Evolutionary conservation across 73 alveolate species (phyloP).

Genomic region (Uronychia binucleata): DNA sequence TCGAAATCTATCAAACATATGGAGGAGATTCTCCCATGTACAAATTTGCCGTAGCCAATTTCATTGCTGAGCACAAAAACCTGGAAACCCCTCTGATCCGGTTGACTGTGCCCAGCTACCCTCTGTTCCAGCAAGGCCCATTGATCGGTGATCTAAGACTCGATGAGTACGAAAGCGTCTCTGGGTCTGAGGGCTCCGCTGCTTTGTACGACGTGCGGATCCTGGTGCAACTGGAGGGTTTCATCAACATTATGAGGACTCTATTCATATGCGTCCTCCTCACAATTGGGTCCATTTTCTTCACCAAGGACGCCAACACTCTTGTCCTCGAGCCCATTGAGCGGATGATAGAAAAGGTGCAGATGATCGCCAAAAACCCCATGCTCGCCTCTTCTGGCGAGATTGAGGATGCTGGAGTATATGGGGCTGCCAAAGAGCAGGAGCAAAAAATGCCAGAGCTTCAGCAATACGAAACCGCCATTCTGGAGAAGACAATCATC

Average conservation of each 20-base stretch:
- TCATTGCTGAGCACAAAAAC: no score
- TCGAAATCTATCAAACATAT: neutral
- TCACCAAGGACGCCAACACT: constrained; percentile 65
- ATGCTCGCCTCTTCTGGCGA: constrained; percentile 63
- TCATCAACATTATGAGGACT: constrained; percentile 48
- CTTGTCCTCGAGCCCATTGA: constrained; percentile 71
- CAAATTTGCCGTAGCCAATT: no score
- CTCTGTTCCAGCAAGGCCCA: no score
- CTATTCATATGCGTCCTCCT: constrained; percentile 61
- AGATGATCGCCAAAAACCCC: constrained; percentile 66
- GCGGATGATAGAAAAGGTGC: constrained; percentile 69
- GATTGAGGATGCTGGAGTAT: constrained; percentile 60
- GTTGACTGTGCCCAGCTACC: no score
- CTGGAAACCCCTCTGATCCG: no score
- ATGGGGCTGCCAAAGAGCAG: constrained; percentile 13
- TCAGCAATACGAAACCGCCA: constrained; percentile 7
- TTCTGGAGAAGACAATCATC: constrained; percentile 10
- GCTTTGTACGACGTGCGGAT: constrained; percentile 5
- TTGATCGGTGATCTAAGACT: constrained; percentile 1
- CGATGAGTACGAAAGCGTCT: constrained; percentile 8
- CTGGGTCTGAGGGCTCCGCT: neutral
- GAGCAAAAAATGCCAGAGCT: neutral
- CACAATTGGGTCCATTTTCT: constrained; percentile 59
- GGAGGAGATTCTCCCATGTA: no score
- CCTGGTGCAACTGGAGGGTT: constrained; percentile 2